These are phyloP conservation scores for Phaffia australis DNA, from an alignment of 768 basidiomycete species.

Conservation along the genomic window DNA sequence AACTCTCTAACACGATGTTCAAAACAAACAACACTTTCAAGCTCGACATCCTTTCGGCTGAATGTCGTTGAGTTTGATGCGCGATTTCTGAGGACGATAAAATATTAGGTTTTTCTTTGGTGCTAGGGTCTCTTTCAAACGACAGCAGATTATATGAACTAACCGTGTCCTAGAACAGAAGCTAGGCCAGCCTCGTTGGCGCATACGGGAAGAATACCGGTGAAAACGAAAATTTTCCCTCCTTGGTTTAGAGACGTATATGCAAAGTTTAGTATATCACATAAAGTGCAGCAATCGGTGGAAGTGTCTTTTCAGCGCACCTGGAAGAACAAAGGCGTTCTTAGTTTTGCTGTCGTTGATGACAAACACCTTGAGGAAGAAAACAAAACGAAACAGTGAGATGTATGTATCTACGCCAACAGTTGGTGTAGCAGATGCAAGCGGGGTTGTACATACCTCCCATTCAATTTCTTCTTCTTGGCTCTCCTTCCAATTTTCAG, in stretches of 20 bases:
- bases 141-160: slow-evolving; percentile 26
- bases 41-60: slow-evolving; percentile 40
- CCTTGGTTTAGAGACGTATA: slow-evolving; percentile 39
- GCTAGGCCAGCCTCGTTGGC: slow-evolving; percentile 71
- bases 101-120: slow-evolving; percentile 5
- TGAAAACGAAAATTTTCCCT: slow-evolving; percentile 68
- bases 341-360: slow-evolving; percentile 58
- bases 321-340: slow-evolving; percentile 69
- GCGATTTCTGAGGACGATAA: slow-evolving; percentile 53
- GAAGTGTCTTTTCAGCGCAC: slow-evolving; percentile 38
- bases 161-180: slow-evolving; percentile 74
- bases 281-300: not conserved
- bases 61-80: slow-evolving; percentile 49
- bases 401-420: slow-evolving; percentile 26
- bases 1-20: slow-evolving; percentile 38
- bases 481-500: slow-evolving; percentile 26
- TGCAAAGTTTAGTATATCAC: slow-evolving; percentile 24
- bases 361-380: slow-evolving; percentile 62
- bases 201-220: slow-evolving; percentile 71
- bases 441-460: slow-evolving; percentile 31
- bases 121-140: not conserved
- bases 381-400: not conserved
- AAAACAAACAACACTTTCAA: slow-evolving; percentile 43
- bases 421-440: not conserved
- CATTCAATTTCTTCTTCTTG: slow-evolving; percentile 34